A percentile compares a stretch with the other conserved stretches of the same genome.
Conservation (phyloP, 371 early-diverging fungal genomes). For the Dinochytrium kinnereticum region DNA sequence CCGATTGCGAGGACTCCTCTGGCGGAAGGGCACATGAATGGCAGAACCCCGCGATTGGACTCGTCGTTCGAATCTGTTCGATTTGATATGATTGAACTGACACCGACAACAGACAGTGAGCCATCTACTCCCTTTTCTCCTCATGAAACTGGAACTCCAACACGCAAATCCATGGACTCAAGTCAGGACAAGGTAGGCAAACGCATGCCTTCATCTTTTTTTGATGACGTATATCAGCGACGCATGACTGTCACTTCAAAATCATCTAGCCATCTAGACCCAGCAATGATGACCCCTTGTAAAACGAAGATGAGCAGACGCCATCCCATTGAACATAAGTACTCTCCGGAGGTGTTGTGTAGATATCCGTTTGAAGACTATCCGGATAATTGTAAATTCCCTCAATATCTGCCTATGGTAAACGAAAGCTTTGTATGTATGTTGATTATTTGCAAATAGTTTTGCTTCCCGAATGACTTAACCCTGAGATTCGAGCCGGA, state of each 20-base stretch:
- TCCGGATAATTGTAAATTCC: conserved; percentile 54
- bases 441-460: conserved; percentile 50
- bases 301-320: conserved; percentile 34
- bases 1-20: background rate
- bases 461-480: conserved; percentile 79
- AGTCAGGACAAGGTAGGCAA: background rate
- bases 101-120: conserved; percentile 4
- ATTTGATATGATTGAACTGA: conserved; percentile 14
- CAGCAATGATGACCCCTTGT: conserved; percentile 23
- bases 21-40: no score
- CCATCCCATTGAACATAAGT: conserved; percentile 50
- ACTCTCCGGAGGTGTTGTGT: conserved; percentile 35
- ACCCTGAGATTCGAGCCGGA: conserved; percentile 55
- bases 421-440: conserved; percentile 17
- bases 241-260: background rate
- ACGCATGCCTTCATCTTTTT: no score
- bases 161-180: background rate
- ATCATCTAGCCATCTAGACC: background rate
- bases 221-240: background rate
- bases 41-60: background rate
- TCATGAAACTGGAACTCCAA: background rate
- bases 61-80: background rate
- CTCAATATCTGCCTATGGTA: conserved; percentile 72
- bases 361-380: conserved; percentile 49
- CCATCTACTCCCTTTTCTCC: background rate